Percentiles rank a stretch among this genome's conserved stretches.
These are phyloP conservation scores for Fusarium multiceps DNA, from an alignment of 2,329 filamentous ascomycete species.

Conservation along the genomic window DNA sequence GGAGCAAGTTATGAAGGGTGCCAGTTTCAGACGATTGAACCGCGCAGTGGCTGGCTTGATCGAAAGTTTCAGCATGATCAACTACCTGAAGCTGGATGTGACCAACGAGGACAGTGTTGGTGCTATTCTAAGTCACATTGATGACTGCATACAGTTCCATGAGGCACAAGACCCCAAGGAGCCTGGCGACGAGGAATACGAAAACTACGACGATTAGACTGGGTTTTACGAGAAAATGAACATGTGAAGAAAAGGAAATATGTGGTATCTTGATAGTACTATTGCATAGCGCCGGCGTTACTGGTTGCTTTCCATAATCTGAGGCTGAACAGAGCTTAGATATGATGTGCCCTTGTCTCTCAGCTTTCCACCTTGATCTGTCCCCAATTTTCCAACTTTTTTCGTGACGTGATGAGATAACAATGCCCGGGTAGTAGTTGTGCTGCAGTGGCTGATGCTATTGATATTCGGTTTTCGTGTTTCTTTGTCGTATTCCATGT, in stretches of 20 bases:
- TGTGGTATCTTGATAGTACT: slow-evolving; percentile 38
- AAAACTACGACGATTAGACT: slow-evolving; percentile 50
- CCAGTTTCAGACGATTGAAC: slow-evolving; percentile 85
- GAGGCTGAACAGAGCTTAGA: slow-evolving; percentile 33
- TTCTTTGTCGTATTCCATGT: slow-evolving; percentile 12
- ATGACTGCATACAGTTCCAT: slow-evolving; percentile 92
- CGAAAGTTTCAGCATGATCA: slow-evolving; percentile 98
- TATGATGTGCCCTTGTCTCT: slow-evolving; percentile 18
- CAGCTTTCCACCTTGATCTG: slow-evolving; percentile 3
- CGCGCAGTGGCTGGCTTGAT: slow-evolving; percentile 90
- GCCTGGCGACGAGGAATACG: slow-evolving; percentile 69
- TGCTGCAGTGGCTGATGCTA: slow-evolving; percentile 4
- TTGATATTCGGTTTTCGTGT: slow-evolving; percentile 4
- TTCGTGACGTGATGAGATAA: slow-evolving; percentile 18
- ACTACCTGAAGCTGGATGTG: slow-evolving; percentile 88
- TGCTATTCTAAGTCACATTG: slow-evolving; percentile 87
- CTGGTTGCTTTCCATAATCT: slow-evolving; percentile 36
- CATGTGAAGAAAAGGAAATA: slow-evolving; percentile 22
- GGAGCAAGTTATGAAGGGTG: slow-evolving; percentile 80
- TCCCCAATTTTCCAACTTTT: slow-evolving; percentile 31
- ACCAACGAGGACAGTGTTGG: slow-evolving; percentile 93
- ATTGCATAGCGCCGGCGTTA: slow-evolving; percentile 50
- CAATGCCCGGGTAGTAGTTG: not conserved
- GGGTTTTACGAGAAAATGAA: slow-evolving; percentile 6
- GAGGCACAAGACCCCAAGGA: slow-evolving; percentile 93